Base-by-base conservation (phyloP, 441 rosid species). In the Adansonia rubrostipa region DNA sequence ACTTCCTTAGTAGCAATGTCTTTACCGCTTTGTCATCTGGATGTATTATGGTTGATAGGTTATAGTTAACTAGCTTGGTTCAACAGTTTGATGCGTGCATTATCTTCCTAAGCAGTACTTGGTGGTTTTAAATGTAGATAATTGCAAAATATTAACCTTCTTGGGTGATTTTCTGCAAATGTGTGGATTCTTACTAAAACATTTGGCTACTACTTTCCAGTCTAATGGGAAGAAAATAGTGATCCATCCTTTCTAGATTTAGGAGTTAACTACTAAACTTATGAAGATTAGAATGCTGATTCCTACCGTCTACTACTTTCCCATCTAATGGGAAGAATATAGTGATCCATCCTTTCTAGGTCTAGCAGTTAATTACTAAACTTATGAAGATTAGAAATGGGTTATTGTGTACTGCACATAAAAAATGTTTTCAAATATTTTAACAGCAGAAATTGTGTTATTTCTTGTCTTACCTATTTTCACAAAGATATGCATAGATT, bases 201-300 rank as follows among this genome's bases (percentile, higher is more conserved):
- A 14, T 11, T 50, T 50, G 20, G 19, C 20, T 22, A 6, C 44
- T 50, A 6, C 33, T 44, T 67, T 50, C 54, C 1, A 4, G 58
- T 70, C 58, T 70, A 48, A 68, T 20, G 56, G 40, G 56, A 47
- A 47, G 72, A 68, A 47, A 68, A 14, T 28, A 44, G 50, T 19
- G 50, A 48, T 69, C 44, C 6, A 13, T 50, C 20, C 58, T 70
- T 70, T 20, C 11, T 70, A 13, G 44, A 2, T 70, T 69, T 70
- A 3, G 58, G 9, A 24, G 44, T 70, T 67, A 67, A 67, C 45
- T 13, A 45, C 36, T 24, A 24, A 24, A 24, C 28, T 24, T 24
- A 24, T 24, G 28, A 24, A 24, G 28, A 24, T 24, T 24, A 24
- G 28, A 24, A 24, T 24, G 28, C 28, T 24, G 28, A 24, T 24